Evolutionary conservation across 2,329 filamentous ascomycete genomes (phyloP), one percentile per base, ranked within the genome.

Genomic region (Pseudogymnoascus sp.): DNA sequence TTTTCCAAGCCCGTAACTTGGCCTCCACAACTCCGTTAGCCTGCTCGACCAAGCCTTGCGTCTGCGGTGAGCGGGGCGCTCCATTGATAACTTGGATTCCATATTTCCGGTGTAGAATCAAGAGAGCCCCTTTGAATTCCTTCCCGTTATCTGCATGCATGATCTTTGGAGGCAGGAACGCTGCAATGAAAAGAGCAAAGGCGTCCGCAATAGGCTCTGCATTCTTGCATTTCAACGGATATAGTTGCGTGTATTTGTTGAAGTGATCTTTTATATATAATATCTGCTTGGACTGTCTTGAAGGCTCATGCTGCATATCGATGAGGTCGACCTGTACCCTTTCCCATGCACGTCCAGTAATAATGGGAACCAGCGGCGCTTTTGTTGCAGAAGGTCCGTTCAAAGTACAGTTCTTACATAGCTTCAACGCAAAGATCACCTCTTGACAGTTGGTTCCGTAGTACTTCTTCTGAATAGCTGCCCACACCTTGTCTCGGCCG

Each of bases 241-340:
- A 67, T 23, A 65, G 31, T 21, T 61, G 59, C n/a, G 63, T 52
- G 61, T 63, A 69, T 45, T 69, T 68, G 16, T 45, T 62, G 28
- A 69, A 69, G 25, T 67, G 58, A 63, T 69, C 64, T 16, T 61
- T 60, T 16, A 69, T 65, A 60, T 68, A 49, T 7, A 67, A 45
- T 37, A 66, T 63, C 67, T 61, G 68, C 11, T 65, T 64, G 41
- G 25, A 69, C 28, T 64, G 12, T 3, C 60, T 23, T 45, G 63
- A 63, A 7, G 63, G 63, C 23, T 65, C 52, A 63, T 66, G 49
- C 2, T 62, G 21, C 28, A 68, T 61, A 61, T 68, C 62, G 49
- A 68, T 63, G 5, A 69, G 41, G 64, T 69, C 63, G 59, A 69
- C 63, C 31, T 69, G 59, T 2, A 66, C 37, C 6, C 45, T 2